Base-by-base conservation (phyloP, 2,329 filamentous ascomycete species). In the Diplodia corticola region DNA sequence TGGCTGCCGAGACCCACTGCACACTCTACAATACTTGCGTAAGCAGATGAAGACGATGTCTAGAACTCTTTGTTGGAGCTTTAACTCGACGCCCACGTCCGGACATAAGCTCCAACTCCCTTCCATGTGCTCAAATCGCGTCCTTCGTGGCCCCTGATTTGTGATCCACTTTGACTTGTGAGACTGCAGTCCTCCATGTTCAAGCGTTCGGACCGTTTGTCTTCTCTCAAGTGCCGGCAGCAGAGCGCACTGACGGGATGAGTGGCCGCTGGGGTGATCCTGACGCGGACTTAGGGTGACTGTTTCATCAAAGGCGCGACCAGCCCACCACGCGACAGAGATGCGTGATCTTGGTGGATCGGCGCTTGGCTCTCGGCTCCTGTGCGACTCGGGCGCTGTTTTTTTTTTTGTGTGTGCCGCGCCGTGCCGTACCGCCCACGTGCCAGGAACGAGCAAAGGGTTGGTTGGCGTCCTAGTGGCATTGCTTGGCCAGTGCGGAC, bases 401-500 rank as follows among this genome's bases (percentile, higher is more conserved):
- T n/a, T 12, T 12, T 35, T 35, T 13, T 35, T 20, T 44, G 37
- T 44, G 37, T 12, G 33, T 35, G 33, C 33, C 33, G 33, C 33
- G 6, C 33, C 33, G 33, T 44, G 37, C 17, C 37, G 33, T 44
- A 17, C 17, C 37, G 37, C 17, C 37, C 37, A 44, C 37, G 37
- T 44, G 37, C 37, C 50, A 54, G 50, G 50, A 33, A 54, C 50
- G 33, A 54, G 50, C 13, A 30, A 33, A 35, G 20, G 6, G 37
- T n/a, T 6, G 4, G 49, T 17, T 12, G 33, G 33, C 33, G n/a
- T 12, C 13, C 24, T 12, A 33, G 50, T 54, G 50, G 50, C 50
- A 54, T 54, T 54, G 50, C 50, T 54, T 54, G 50, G 50, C 50
- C 22, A 30, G 26, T 20, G 20, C 50, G 50, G 28, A 54, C 50